Evolutionary conservation across 2,329 filamentous ascomycete species (phyloP).

Genomic region (Colletotrichum incanum): DNA sequence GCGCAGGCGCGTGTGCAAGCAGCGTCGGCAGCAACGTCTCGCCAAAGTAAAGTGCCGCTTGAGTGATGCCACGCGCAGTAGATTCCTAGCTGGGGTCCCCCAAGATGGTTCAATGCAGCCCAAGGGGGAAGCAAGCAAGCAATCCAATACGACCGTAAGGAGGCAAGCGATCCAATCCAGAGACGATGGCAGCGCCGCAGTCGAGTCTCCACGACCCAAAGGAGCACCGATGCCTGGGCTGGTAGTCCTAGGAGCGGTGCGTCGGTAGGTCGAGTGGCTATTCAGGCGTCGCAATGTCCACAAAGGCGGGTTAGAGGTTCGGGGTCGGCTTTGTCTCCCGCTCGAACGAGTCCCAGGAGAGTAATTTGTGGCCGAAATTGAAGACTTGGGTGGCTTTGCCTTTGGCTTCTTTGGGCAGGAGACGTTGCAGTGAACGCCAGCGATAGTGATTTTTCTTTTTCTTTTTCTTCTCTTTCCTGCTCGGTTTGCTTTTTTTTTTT

Average conservation of each 20-base stretch:
- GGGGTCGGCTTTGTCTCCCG: slow-evolving; percentile 19
- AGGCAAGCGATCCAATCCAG: neutral
- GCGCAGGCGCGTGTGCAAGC: slow-evolving; percentile 4
- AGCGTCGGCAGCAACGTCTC: neutral
- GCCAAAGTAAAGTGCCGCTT: neutral
- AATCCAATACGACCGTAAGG: neutral
- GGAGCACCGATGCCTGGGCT: neutral
- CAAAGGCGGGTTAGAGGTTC: slow-evolving; percentile 27
- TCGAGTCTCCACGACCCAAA: neutral
- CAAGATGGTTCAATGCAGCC: slow-evolving; percentile 8
- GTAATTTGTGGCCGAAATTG: slow-evolving; percentile 35
- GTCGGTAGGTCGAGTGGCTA: slow-evolving; percentile 9
- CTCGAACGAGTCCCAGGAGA: slow-evolving; percentile 30
- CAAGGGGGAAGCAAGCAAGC: slow-evolving; percentile 9
- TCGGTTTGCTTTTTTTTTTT: slow-evolving; percentile 18
- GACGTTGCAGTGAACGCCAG: slow-evolving; percentile 26
- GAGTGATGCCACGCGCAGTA: neutral
- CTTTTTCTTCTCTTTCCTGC: slow-evolving; percentile 15
- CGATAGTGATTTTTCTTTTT: neutral
- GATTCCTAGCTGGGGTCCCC: neutral
- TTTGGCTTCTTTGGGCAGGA: slow-evolving; percentile 12
- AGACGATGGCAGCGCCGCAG: neutral
- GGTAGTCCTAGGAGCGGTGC: neutral
- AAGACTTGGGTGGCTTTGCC: slow-evolving; percentile 13
- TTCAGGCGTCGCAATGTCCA: slow-evolving; percentile 39